Conservation (phyloP, 352 stramenopile species). For the Phytophthora sojae region DNA sequence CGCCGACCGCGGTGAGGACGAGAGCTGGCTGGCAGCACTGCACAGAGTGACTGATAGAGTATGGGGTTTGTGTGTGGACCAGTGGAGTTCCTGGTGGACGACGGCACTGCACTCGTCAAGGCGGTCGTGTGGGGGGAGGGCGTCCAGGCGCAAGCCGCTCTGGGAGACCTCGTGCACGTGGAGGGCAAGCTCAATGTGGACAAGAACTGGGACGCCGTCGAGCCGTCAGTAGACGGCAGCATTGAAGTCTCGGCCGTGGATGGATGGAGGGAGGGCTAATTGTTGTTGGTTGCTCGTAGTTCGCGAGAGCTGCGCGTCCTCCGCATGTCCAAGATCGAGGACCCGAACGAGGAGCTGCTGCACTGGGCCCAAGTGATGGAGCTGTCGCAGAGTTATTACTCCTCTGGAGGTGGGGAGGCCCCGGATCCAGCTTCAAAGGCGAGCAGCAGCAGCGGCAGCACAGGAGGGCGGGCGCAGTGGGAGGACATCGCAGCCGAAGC, state of each 20-base stretch:
- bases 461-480: conserved; percentile 34
- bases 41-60: background rate
- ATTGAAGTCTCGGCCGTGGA: background rate
- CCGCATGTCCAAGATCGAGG: conserved; percentile 52
- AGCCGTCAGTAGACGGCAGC: conserved; percentile 24
- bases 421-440: background rate
- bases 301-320: conserved; percentile 66
- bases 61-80: background rate
- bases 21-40: background rate
- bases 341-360: conserved; percentile 82
- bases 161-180: conserved; percentile 80
- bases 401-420: conserved; percentile 1
- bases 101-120: conserved; percentile 72
- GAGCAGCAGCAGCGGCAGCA: background rate
- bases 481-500: conserved; percentile 44
- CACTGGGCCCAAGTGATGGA: conserved; percentile 72
- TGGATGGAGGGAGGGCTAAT: background rate
- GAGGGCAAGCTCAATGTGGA: conserved; percentile 79
- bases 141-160: conserved; percentile 9
- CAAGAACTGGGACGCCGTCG: conserved; percentile 45
- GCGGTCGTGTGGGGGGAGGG: conserved; percentile 55
- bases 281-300: conserved; percentile 15
- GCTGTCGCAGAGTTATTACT: conserved; percentile 55
- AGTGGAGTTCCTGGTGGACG: conserved; percentile 82
- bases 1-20: conserved; percentile 53